Base-by-base conservation (phyloP, 345 rosid species). In the Trapa bicornis region DNA sequence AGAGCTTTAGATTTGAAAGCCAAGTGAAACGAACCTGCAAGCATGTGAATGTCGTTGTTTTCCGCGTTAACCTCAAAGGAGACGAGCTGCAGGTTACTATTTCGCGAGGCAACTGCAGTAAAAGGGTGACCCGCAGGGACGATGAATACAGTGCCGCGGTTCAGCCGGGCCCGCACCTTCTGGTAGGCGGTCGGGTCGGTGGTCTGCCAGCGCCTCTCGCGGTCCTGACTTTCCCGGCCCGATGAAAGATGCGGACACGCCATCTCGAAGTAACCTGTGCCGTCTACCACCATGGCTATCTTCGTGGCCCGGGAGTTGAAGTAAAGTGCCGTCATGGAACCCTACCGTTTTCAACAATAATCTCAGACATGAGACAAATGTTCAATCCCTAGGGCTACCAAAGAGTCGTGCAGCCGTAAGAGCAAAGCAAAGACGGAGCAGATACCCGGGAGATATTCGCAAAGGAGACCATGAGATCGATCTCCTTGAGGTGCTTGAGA, bases 101-200 rank as follows among this genome's bases (percentile, higher is more conserved):
- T 70, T 38, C 48, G 35, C 0, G 84, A 80, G 0, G 88, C 80
- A 3, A 76, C 64, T 0, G 65, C n/a, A 0, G 74, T 81, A 1
- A 65, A 36, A 0, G 91, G 85, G 76, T 86, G 81, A 66, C 82
- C 82, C 5, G 85, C 77, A 14, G 78, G 84, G 61, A 72, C 67
- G 1, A 84, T 17, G 37, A 77, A 73, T 61, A 74, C 76, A 0
- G 74, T 72, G 3, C 78, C 79, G 0, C 47, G 62, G 14, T 58
- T 57, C 15, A 84, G 16, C 2, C 41, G 43, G 2, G 88, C 71
- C 15, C 76, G 73, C 12, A 79, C 68, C 43, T 73, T 76, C 42
- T 71, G 71, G 74, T 69, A 85, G 7, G 61, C 48, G 5, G 39
- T 29, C 29, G 6, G 45, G 10, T 12, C 12, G 52, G 33, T 36